Evolutionary conservation across 2,329 filamentous ascomycete species (phyloP).

Genomic region (Calonectria pteridis): DNA sequence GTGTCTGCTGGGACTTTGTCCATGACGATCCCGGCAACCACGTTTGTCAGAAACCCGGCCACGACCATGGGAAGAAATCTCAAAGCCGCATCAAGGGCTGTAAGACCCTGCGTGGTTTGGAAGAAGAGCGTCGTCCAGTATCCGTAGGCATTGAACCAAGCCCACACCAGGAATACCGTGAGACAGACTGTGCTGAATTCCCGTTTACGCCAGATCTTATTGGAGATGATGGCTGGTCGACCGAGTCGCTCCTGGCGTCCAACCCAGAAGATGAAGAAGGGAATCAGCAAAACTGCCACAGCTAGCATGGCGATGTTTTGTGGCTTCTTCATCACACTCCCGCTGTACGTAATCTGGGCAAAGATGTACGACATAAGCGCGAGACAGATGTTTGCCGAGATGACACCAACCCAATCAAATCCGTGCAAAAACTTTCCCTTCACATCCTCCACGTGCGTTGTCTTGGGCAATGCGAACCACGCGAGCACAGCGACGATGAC

Average conservation of each 20-base stretch:
- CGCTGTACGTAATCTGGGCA: slow-evolving; percentile 19
- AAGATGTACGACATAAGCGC: slow-evolving; percentile 27
- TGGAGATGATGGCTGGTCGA: slow-evolving; percentile 58
- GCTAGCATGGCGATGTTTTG: slow-evolving; percentile 25
- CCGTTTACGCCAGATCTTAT: slow-evolving; percentile 67
- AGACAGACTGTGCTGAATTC: slow-evolving; percentile 65
- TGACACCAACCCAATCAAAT: slow-evolving; percentile 27
- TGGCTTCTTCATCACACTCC: slow-evolving; percentile 18
- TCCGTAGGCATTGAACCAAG: slow-evolving; percentile 58
- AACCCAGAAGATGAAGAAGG: slow-evolving; percentile 29
- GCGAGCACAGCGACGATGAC: slow-evolving; percentile 8
- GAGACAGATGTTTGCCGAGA: slow-evolving; percentile 18
- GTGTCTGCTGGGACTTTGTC: slow-evolving; percentile 19
- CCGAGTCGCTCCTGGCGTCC: slow-evolving; percentile 24
- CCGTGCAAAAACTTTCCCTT: slow-evolving; percentile 15
- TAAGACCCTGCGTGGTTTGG: slow-evolving; percentile 19
- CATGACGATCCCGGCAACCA: slow-evolving; percentile 16
- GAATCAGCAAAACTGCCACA: slow-evolving; percentile 13
- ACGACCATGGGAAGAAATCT: slow-evolving; percentile 22
- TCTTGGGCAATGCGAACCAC: slow-evolving; percentile 19
- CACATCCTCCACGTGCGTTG: slow-evolving; percentile 5
- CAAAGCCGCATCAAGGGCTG: slow-evolving; percentile 9
- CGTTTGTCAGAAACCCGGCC: slow-evolving; percentile 10
- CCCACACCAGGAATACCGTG: slow-evolving; percentile 56
- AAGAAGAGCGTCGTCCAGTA: slow-evolving; percentile 43